phyloP scores from a whole-genome alignment of 108 stramenopile species.

The Parmales sp. region DNA sequence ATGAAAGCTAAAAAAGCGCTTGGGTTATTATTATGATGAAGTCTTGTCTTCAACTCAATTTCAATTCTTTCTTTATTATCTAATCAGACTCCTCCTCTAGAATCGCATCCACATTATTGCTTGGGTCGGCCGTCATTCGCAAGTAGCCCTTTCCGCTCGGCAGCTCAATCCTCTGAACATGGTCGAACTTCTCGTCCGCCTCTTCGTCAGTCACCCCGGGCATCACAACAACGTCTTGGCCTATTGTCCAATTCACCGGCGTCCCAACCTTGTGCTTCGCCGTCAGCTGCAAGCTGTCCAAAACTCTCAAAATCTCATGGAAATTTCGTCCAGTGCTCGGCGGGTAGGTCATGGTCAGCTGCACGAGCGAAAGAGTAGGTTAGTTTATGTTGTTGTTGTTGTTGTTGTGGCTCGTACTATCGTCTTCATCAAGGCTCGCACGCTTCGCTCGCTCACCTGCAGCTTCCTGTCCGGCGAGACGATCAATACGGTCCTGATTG shows the following conservation, averaged over 20 bases:
- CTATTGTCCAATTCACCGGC: conserved; percentile 37
- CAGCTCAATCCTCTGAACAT: conserved; percentile 3
- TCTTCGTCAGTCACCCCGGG: conserved; percentile 18
- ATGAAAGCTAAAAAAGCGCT: neutral
- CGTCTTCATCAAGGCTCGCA: too few species aligned
- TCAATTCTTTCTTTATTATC: too few species aligned
- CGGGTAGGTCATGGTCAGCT: conserved; percentile 41
- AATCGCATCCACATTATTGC: too few species aligned
- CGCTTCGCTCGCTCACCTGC: too few species aligned
- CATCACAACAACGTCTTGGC: conserved; percentile 28
- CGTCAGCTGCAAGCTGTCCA: conserved; percentile 33
- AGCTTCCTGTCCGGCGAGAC: conserved; percentile 33
- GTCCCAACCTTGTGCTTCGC: conserved; percentile 24
- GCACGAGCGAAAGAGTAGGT: too few species aligned
- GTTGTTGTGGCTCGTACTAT: too few species aligned
- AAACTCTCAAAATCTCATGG: conserved; percentile 32
- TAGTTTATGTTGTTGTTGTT: too few species aligned
- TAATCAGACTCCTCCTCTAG: too few species aligned
- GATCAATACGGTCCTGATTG: conserved; percentile 28
- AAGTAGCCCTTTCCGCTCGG: neutral
- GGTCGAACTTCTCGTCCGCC: conserved; percentile 35
- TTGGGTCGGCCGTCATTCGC: too few species aligned
- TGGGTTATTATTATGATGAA: too few species aligned
- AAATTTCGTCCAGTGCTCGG: conserved; percentile 35
- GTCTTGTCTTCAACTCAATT: too few species aligned